Evolutionary conservation across 2,329 filamentous ascomycete species (phyloP), one percentile per base, ranked within the genome.

Genomic region (Exophiala dermatitidis): DNA sequence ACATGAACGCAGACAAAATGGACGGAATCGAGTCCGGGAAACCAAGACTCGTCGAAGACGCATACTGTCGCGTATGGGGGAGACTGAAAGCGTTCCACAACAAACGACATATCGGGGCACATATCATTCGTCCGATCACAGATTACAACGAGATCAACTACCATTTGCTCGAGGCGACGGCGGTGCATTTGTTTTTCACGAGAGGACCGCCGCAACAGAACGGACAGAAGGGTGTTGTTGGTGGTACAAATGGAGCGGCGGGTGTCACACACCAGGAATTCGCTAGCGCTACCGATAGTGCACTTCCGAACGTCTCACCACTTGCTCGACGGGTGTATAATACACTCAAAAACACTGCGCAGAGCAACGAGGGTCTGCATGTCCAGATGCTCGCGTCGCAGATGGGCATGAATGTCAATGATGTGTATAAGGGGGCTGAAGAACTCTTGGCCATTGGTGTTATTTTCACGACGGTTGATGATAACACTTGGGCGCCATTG

Each of bases 111-210:
- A 79, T 98, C 50, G 83, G 80, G 58, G 86, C 89, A 40, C 85
- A 90, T 69, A 81, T 87, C 64, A 84, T 98, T 60, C 84, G 90
- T 50, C 83, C 86, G 3, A 75, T 97, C 50, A 75, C 79, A 51
- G 87, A 96, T 70, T 85, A 85, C 74, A 95, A 98, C 74, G 93
- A 98, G 77, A 80, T 97, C 68, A 86, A 85, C 67, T 95, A 89
- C 69, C 93, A 97, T 71, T 72, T 96, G 60, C 82, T 98, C 49
- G 91, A 98, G 73, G 85, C 89, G 29, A 88, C 90, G 4, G 87
- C 86, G 53, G 86, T 94, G 46, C 93, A 98, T 73, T 75, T 98
- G 47, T 85, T 85, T 71, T 86, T 90, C 69, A 87, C 84, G 9
- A 80, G 82, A 42, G 90, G 90, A 0, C 79, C 83, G 2, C 75